Percentiles rank a stretch among this genome's conserved stretches.
Evolutionary conservation across 192 early-diverging fungal species (phyloP).

Genomic region (Entomortierella beljakovae): DNA sequence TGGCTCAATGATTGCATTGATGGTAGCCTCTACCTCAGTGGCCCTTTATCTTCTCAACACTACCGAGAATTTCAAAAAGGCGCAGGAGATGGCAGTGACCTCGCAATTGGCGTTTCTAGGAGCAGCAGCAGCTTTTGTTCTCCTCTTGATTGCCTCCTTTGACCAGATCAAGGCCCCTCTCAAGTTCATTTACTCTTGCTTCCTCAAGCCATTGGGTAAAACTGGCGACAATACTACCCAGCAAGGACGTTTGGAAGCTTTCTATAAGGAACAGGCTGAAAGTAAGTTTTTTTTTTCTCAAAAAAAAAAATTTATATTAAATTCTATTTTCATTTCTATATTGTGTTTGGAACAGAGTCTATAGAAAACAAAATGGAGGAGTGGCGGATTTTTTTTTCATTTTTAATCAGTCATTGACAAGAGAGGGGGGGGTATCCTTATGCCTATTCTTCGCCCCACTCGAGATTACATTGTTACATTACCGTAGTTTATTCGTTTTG

Average conservation of each 20-base stretch:
- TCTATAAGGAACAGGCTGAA: constrained; percentile 84
- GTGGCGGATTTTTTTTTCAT: too few species aligned
- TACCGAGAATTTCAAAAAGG: constrained; percentile 46
- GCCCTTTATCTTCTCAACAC: constrained; percentile 45
- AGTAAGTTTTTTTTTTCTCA: too few species aligned
- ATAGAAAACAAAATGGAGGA: too few species aligned
- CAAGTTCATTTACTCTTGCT: constrained; percentile 79
- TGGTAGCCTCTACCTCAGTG: constrained; percentile 40
- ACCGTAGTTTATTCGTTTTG: too few species aligned
- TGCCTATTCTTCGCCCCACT: too few species aligned
- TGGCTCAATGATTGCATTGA: constrained; percentile 26
- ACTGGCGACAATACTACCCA: constrained; percentile 67
- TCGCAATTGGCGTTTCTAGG: constrained; percentile 42
- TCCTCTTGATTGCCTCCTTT: constrained; percentile 46
- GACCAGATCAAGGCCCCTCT: constrained; percentile 56
- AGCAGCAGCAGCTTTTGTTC: constrained; percentile 26
- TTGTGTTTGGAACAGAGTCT: too few species aligned
- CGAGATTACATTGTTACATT: too few species aligned
- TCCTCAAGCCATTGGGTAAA: constrained; percentile 74
- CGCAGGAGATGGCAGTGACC: constrained; percentile 47
- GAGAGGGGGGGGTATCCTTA: too few species aligned
- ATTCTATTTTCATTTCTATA: constrained; percentile 13
- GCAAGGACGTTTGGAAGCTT: constrained; percentile 80
- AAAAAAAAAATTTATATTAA: not conserved
- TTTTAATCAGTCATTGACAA: too few species aligned